Percentiles rank a stretch among this genome's conserved stretches.
Conservation (phyloP, 2,329 filamentous ascomycete genomes). For the Ceratocystis lukuohia region DNA sequence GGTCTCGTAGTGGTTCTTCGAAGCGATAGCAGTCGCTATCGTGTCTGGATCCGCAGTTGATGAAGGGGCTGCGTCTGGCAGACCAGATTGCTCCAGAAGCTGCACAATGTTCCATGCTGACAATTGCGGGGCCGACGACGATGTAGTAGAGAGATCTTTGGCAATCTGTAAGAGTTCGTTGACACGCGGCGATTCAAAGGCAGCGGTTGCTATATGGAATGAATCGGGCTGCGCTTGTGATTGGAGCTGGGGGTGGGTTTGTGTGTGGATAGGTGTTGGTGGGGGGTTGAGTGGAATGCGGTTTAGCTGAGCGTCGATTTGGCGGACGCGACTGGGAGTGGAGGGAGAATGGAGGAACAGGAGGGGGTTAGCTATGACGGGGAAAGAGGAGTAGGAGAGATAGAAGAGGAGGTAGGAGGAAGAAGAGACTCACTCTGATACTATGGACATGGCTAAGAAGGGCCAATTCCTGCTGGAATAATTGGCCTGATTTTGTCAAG, state of each 20-base stretch:
- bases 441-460: conserved; percentile 31
- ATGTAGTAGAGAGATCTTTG: conserved; percentile 56
- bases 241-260: conserved; percentile 22
- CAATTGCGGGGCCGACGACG: conserved; percentile 50
- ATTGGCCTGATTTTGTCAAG: too few species aligned
- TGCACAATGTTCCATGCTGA: conserved; percentile 44
- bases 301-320: conserved; percentile 52
- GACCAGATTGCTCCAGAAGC: conserved; percentile 47
- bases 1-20: conserved; percentile 46
- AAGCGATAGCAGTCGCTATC: conserved; percentile 19
- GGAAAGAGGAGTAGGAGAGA: background rate
- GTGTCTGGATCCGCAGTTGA: background rate
- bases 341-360: conserved; percentile 6
- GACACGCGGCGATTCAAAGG: conserved; percentile 40
- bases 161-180: conserved; percentile 54
- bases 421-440: conserved; percentile 33
- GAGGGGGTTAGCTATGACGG: conserved; percentile 3
- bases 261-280: background rate
- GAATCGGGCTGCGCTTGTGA: background rate
- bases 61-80: conserved; percentile 30
- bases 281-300: conserved; percentile 36
- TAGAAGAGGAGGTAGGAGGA: background rate
- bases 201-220: conserved; percentile 26
- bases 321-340: conserved; percentile 42
- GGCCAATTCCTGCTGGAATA: too few species aligned